These are phyloP conservation scores for Kodamaea jinghongensis DNA, from an alignment of 805 yeast species.

Conservation along the genomic window DNA sequence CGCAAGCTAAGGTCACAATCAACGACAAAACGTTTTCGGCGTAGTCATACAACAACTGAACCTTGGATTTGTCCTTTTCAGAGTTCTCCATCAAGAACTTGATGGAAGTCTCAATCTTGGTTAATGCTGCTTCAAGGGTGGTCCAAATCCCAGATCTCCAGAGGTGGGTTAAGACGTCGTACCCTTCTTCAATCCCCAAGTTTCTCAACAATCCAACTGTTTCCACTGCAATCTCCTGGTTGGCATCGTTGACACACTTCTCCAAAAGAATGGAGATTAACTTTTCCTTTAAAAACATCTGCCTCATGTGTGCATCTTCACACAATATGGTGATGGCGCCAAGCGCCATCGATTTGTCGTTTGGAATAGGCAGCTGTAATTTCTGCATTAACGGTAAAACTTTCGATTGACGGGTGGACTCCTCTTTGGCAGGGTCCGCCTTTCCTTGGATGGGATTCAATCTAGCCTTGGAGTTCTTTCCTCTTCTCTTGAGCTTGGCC, in stretches of 20 bases:
- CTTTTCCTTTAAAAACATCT: slow-evolving; percentile 65
- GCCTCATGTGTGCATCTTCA: slow-evolving; percentile 66
- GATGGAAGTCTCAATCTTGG: slow-evolving; percentile 50
- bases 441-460: slow-evolving; percentile 15
- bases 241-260: slow-evolving; percentile 59
- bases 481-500: slow-evolving; percentile 74
- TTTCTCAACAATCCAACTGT: slow-evolving; percentile 80
- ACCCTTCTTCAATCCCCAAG: slow-evolving; percentile 81
- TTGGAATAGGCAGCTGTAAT: slow-evolving; percentile 57
- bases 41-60: slow-evolving; percentile 56
- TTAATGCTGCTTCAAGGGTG: slow-evolving; percentile 49
- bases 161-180: slow-evolving; percentile 68
- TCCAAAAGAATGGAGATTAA: slow-evolving; percentile 63
- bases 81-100: slow-evolving; percentile 32
- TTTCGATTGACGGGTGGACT: slow-evolving; percentile 48
- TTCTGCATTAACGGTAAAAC: slow-evolving; percentile 68
- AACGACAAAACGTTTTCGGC: slow-evolving; percentile 73
- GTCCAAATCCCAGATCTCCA: slow-evolving; percentile 82
- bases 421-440: slow-evolving; percentile 38
- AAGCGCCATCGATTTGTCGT: slow-evolving; percentile 76
- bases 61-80: slow-evolving; percentile 39
- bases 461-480: slow-evolving; percentile 19
- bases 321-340: slow-evolving; percentile 68
- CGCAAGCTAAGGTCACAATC: slow-evolving; percentile 61
- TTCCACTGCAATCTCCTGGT: slow-evolving; percentile 76